Base-by-base conservation (phyloP, 2,329 filamentous ascomycete genomes). In the Apiospora phragmitis region DNA sequence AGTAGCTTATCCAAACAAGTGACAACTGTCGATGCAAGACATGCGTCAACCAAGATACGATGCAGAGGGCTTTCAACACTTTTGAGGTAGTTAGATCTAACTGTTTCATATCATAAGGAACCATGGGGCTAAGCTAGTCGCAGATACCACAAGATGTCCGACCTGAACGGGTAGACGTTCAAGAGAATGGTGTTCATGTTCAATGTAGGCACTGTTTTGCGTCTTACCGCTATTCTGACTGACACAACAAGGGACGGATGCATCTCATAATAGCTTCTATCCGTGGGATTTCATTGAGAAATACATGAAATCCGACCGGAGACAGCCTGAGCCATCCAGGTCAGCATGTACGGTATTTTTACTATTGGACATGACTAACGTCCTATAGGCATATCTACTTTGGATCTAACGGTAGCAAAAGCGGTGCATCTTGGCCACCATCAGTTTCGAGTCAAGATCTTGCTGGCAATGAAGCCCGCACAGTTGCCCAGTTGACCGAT, bases 1-100 rank as follows among this genome's bases (percentile, higher is more conserved):
- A 59, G 12, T 21, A n/a, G 66, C 76, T 78, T 67, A 77, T 70
- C 3, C 66, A 67, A 11, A 32, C 4, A 73, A 91, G 92, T 73
- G 92, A 94, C 75, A 92, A 93, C 76, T 95, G 93, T 77, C 91
- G 90, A 71, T 95, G 92, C 77, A 75, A 80, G 1, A 79, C 83
- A 71, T 94, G 93, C 77, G 85, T 92, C 32, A 91, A 94, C 79
- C 87, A 88, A 70, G 88, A 90, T 72, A 95, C 93, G 5, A 89
- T 86, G 79, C 93, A 95, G 80, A 84, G 91, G 35, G 87, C 88
- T 68, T 85, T 92, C 70, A 87, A 94, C 76, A 93, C 90, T 0
- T 93, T 93, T 75, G 84, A 86, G 70, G 89, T 70, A 8, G 9
- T 2, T 26, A 62, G 45, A 42, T 49, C 73, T 67, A 67, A 72